Conservation (phyloP, 768 basidiomycete species). For the Myochromella boudieri region DNA sequence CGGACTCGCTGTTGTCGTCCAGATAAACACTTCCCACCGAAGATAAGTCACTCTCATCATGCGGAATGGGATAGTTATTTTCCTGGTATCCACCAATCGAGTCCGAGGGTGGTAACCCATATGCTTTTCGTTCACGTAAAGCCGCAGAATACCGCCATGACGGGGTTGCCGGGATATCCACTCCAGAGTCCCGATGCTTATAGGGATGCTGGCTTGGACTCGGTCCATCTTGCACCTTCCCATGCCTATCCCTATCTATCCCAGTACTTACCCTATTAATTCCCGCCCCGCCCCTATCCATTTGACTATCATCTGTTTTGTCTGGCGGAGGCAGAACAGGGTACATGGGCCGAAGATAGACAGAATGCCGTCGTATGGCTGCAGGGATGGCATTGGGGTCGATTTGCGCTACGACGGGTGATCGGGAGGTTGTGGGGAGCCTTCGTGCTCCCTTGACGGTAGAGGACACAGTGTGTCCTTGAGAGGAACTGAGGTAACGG, state of each 20-base stretch:
- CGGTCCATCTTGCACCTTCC: too few species aligned
- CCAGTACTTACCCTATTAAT: too few species aligned
- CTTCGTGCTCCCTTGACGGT: conserved; percentile 4
- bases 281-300: neutral
- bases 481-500: conserved; percentile 9
- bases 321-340: conserved; percentile 1
- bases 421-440: conserved; percentile 21
- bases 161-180: too few species aligned
- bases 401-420: conserved; percentile 28
- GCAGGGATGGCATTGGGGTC: conserved; percentile 20
- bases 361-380: conserved; percentile 27
- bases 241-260: too few species aligned
- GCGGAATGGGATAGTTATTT: conserved; percentile 25
- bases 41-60: conserved; percentile 48
- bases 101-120: conserved; percentile 49
- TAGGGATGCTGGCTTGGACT: too few species aligned
- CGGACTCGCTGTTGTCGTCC: conserved; percentile 36
- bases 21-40: conserved; percentile 39
- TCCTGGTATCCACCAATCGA: conserved; percentile 31
- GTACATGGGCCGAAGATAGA: conserved; percentile 23
- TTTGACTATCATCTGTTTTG: conserved; percentile 5
- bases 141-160: conserved; percentile 32
- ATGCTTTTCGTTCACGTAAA: conserved; percentile 46
- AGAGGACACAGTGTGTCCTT: conserved; percentile 2
- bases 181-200: too few species aligned